Conservation (phyloP, 2,329 filamentous ascomycete species). For the Aspergillus udagawae region DNA sequence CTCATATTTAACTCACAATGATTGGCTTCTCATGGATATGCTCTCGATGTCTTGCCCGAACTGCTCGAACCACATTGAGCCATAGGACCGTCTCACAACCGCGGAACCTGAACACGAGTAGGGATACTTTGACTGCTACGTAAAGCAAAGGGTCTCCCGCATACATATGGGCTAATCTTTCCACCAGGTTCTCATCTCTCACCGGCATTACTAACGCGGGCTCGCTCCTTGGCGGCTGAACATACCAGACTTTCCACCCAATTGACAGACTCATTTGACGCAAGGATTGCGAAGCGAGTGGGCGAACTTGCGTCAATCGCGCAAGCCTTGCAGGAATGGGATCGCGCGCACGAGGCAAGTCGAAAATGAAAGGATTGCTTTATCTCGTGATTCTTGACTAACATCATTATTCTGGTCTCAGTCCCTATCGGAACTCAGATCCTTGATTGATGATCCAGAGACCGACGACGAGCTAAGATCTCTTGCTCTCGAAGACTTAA, state of each 20-base stretch:
- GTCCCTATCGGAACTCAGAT: conserved; percentile 65
- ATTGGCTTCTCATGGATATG: conserved; percentile 43
- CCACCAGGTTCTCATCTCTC: conserved; percentile 41
- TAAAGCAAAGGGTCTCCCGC: conserved; percentile 9
- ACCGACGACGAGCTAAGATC: conserved; percentile 58
- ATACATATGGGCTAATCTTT: background rate
- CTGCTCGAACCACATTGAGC: conserved; percentile 30
- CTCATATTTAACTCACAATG: conserved; percentile 26
- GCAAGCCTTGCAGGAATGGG: conserved; percentile 53
- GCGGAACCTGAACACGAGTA: conserved; percentile 30
- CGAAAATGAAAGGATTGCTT: background rate
- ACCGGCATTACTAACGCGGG: conserved; percentile 52
- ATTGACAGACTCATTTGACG: conserved; percentile 54
- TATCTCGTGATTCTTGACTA: background rate
- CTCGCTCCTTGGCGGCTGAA: conserved; percentile 53
- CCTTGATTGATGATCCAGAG: conserved; percentile 66
- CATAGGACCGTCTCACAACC: conserved; percentile 18
- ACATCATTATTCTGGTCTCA: conserved; percentile 21
- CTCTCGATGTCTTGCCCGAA: conserved; percentile 43
- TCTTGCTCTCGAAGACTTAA: conserved; percentile 66
- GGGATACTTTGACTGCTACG: conserved; percentile 15
- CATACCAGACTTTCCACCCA: conserved; percentile 51
- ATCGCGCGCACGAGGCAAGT: conserved; percentile 54
- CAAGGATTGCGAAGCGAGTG: conserved; percentile 53
- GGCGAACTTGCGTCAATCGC: conserved; percentile 54